Evolutionary conservation across 2,329 filamentous ascomycete genomes (phyloP).

Genomic region (Fusarium tricinctum): DNA sequence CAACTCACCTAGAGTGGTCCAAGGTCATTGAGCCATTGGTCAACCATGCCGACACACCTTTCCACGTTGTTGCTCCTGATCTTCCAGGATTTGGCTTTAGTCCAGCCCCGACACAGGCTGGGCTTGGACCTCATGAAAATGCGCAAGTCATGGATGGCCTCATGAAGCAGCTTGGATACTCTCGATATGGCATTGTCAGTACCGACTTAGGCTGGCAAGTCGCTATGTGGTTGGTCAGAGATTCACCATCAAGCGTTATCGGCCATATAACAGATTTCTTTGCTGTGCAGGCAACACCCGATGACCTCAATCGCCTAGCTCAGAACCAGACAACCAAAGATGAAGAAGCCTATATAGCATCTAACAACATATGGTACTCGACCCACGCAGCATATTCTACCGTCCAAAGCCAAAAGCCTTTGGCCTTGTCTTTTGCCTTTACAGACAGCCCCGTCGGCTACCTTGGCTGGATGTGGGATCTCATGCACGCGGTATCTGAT

Average conservation of each 20-base stretch:
- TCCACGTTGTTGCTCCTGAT: slow-evolving; percentile 63
- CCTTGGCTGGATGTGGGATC: slow-evolving; percentile 27
- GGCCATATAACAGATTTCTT: slow-evolving; percentile 20
- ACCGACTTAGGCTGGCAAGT: slow-evolving; percentile 49
- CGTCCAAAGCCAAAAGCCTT: slow-evolving; percentile 6
- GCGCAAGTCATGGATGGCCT: slow-evolving; percentile 54
- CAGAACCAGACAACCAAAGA: slow-evolving; percentile 8
- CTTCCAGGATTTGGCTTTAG: slow-evolving; percentile 62
- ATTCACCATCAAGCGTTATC: not conserved
- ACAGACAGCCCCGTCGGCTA: slow-evolving; percentile 28
- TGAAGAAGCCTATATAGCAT: slow-evolving; percentile 3
- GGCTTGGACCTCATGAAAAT: slow-evolving; percentile 51
- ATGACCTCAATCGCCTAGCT: slow-evolving; percentile 10
- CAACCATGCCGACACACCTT: slow-evolving; percentile 39
- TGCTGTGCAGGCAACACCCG: not conserved
- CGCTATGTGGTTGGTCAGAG: not conserved
- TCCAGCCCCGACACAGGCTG: slow-evolving; percentile 40
- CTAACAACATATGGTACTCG: slow-evolving; percentile 15
- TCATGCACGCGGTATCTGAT: slow-evolving; percentile 14
- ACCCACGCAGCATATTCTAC: slow-evolving; percentile 12
- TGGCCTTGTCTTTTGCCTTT: slow-evolving; percentile 9
- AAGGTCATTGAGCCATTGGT: slow-evolving; percentile 7
- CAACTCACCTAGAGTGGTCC: slow-evolving; percentile 5
- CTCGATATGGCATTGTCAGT: slow-evolving; percentile 47
- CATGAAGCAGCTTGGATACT: slow-evolving; percentile 59